Base-by-base conservation (phyloP, 768 basidiomycete species). In the Suillus brevipes region DNA sequence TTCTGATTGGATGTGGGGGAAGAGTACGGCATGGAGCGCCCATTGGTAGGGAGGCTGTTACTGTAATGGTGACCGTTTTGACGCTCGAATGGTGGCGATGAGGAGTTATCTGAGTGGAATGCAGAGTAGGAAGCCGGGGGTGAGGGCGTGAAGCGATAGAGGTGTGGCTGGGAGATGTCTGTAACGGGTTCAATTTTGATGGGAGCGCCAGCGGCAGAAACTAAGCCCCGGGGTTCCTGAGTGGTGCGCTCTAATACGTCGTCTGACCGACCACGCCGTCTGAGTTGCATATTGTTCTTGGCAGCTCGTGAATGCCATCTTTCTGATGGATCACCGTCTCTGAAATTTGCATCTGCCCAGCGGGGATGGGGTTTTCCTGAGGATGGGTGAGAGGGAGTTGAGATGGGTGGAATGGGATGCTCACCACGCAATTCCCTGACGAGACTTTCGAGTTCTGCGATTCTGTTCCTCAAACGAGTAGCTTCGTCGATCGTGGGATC, bases 401-500 rank as follows among this genome's bases (percentile, higher is more conserved):
- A n/a, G 31, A 4, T 31, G 31, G 31, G 3, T 31, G 2, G 31
- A 31, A 4, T 31, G 31, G 4, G 4, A 31, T 31, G 31, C 31
- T 3, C 3, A 31, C 31, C 91, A 74, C 94, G 85, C 36, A 97
- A 81, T 74, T 96, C 95, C 67, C 95, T 84, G 42, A 97, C 94
- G 38, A 96, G 57, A 59, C 57, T 92, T 78, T 97, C 95, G 62
- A 97, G 87, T 78, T 97, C 95, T 45, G 94, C 94, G 69, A 97
- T 94, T 58, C 95, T 82, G 70, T 92, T 91, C 64, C 93, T 85
- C 63, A 96, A 83, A 64, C 91, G 88, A 18, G 93, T 94, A 65
- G 84, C 89, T 79, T 97, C 95, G 73, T 94, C 91, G n/a, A 94
- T 77, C 53, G 88, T 86, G 13, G 94, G 93, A 78, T 95, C 93